Percentiles rank a stretch among this genome's conserved stretches.
Evolutionary conservation across 768 basidiomycete species (phyloP).

Genomic region (Exidia glandulosa): DNA sequence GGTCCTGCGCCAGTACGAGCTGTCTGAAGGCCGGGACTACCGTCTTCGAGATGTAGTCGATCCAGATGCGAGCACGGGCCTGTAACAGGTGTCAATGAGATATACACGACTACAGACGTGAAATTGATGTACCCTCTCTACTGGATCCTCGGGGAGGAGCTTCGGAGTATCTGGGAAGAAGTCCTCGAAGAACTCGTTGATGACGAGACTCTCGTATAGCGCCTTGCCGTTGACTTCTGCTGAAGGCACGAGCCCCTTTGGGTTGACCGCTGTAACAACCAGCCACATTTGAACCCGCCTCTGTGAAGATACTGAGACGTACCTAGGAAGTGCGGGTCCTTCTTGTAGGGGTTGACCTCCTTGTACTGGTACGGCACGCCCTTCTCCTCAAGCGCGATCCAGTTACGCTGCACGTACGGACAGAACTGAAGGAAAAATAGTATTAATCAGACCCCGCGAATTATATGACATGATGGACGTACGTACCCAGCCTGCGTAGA

Average conservation of each 20-base stretch:
- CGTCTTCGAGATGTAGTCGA: constrained; percentile 42
- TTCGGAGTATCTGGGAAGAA: constrained; percentile 26
- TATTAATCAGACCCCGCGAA: no score
- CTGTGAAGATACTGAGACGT: constrained; percentile 6
- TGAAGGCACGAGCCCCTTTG: constrained; percentile 58
- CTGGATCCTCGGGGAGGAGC: constrained; percentile 43
- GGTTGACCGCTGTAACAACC: constrained; percentile 37
- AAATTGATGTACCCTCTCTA: no score
- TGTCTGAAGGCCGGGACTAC: constrained; percentile 44
- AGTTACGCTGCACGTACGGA: constrained; percentile 28
- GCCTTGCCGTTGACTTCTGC: constrained; percentile 31
- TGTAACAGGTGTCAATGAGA: no score
- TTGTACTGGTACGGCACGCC: constrained; percentile 57
- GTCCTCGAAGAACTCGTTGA: constrained; percentile 61
- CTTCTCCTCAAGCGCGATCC: constrained; percentile 59
- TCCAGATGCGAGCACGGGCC: constrained; percentile 32
- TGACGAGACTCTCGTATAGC: constrained; percentile 52
- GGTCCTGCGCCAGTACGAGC: constrained; percentile 28
- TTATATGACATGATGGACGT: not conserved
- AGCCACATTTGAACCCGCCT: constrained; percentile 1
- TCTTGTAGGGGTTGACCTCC: constrained; percentile 62
- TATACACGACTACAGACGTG: no score
- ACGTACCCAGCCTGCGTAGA: constrained; percentile 50
- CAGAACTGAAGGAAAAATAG: no score
- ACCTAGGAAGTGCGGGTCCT: constrained; percentile 44